phyloP scores from a whole-genome alignment of 306 rosid genomes.

The Inga oerstediana region DNA sequence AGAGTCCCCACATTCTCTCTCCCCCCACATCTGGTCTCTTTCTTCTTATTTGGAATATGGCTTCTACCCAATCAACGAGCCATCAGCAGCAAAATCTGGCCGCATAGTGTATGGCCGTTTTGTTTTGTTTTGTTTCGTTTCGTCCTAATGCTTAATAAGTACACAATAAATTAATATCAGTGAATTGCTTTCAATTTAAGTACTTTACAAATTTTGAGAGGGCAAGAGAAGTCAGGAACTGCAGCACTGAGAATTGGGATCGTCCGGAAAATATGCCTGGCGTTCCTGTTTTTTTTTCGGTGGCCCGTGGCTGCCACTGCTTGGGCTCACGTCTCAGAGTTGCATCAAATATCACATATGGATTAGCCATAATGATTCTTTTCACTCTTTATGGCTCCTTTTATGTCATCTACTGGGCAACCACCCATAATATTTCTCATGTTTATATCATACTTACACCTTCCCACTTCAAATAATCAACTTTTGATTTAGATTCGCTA shows the following conservation, averaged over 20 bases:
- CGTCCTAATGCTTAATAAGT: no score
- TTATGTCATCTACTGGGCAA: conserved; percentile 51
- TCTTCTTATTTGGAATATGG: no score
- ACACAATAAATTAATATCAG: no score
- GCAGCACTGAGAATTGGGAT: conserved; percentile 50
- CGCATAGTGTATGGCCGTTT: no score
- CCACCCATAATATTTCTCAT: conserved; percentile 40
- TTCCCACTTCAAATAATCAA: background rate
- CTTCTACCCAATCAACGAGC: no score
- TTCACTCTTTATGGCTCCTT: conserved; percentile 75
- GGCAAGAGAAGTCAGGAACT: background rate
- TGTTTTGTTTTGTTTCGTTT: no score
- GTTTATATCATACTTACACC: conserved; percentile 25
- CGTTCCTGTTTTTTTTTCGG: conserved; percentile 28
- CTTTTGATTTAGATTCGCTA: no score
- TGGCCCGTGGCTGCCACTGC: conserved; percentile 51
- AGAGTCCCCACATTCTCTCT: no score
- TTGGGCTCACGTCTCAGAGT: conserved; percentile 71
- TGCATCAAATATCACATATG: conserved; percentile 76
- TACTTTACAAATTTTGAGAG: no score
- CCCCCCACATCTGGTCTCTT: no score
- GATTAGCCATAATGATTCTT: conserved; percentile 67
- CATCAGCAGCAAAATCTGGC: no score
- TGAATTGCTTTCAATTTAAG: no score
- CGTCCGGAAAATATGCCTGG: conserved; percentile 64